Evolutionary conservation across 768 basidiomycete species (phyloP), one percentile per base, ranked within the genome.

Genomic region (Clitopilus hobsonii): DNA sequence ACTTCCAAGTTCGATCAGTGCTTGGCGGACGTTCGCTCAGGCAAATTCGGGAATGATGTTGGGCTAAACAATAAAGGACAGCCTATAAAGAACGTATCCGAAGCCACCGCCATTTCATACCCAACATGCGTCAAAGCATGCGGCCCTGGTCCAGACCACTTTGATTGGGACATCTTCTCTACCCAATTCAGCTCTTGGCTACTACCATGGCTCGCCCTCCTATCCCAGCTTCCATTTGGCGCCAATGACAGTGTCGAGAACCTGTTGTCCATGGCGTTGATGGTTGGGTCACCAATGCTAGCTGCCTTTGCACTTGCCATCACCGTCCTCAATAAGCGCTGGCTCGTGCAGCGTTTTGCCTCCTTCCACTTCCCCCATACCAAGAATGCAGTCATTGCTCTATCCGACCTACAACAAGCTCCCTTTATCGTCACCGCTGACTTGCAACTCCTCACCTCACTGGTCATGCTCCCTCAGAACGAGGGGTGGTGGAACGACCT

Each of bases 191-290:
- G 69, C 8, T 59, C 75, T 0, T 81, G 79, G 79, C 65, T 80
- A 2, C 53, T 81, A 6, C 79, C 79, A 6, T 79, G 75, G 69
- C 69, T 81, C 10, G 76, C 79, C 0, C 57, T 81, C 6, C 62
- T 80, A 16, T 77, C 78, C 0, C 78, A 78, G 47, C 71, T 81
- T 16, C 80, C 78, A 0, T 81, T 78, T 24, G 77, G 77, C 6
- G 68, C 72, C 29, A 64, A 58, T 10, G 69, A 70, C 50, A 70
- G 61, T 22, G 58, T 68, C 20, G 75, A 76, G 18, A 76, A 79
- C 50, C 61, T 79, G 38, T 65, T 70, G 57, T 72, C 76, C 6
- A 70, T 72, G 18, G 14, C 79, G 7, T 63, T 80, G 36, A 72
- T 76, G 1, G 59, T 80, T 24, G 79, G 78, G 1, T 77, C 75